Conservation (phyloP, 495 filamentous ascomycete species). For the Copromyces sp. region DNA sequence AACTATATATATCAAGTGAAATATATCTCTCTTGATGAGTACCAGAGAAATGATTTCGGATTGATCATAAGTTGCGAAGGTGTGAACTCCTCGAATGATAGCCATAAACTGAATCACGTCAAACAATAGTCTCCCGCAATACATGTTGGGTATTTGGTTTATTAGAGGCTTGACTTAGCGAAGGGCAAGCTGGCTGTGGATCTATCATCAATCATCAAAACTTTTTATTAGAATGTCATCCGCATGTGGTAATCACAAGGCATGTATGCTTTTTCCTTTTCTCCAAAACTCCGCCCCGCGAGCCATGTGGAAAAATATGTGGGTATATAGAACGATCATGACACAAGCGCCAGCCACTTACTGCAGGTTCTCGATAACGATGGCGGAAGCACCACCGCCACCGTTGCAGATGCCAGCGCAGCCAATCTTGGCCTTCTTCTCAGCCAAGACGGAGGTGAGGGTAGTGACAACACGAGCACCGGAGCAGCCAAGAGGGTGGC, state of each 20-base stretch:
- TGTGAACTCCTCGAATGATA: background rate
- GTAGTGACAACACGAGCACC: slow-evolving; percentile 93
- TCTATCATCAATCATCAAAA: slow-evolving; percentile 9
- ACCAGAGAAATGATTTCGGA: background rate
- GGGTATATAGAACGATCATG: background rate
- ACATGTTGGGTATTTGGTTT: background rate
- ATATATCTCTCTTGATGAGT: background rate
- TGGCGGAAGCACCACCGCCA: slow-evolving; percentile 83
- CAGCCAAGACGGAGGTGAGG: slow-evolving; percentile 74
- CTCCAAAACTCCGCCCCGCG: background rate
- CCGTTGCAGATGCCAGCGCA: slow-evolving; percentile 96
- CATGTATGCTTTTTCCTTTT: background rate
- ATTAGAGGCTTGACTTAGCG: slow-evolving; percentile 18
- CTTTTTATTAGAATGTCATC: slow-evolving; percentile 12
- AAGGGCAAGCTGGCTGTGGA: slow-evolving; percentile 2
- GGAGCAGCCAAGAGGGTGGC: slow-evolving; percentile 87
- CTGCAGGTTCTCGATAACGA: slow-evolving; percentile 70
- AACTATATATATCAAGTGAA: background rate
- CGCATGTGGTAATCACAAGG: background rate
- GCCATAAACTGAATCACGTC: background rate
- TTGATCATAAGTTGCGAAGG: background rate
- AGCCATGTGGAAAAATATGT: background rate
- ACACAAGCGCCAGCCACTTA: slow-evolving; percentile 21
- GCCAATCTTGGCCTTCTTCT: slow-evolving; percentile 87
- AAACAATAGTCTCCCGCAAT: background rate